Conservation (phyloP, 768 basidiomycete genomes). For the Boletus vinaceobasis region DNA sequence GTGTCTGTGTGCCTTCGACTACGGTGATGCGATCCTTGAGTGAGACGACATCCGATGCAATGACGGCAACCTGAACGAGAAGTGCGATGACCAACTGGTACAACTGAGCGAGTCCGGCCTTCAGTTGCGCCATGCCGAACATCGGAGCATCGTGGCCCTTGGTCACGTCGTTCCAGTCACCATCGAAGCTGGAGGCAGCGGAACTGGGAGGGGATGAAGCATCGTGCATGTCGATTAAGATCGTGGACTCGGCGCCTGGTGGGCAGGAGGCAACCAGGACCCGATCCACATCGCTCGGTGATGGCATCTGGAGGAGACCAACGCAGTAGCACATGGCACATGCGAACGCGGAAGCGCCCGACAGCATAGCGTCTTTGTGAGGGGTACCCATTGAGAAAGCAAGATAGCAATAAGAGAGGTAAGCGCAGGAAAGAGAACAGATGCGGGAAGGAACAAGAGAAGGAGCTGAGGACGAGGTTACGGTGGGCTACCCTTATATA, state of each 20-base stretch:
- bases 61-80: background rate
- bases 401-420: background rate
- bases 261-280: background rate
- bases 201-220: background rate
- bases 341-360: background rate
- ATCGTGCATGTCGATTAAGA: background rate
- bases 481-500: constrained; percentile 3
- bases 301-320: background rate
- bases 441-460: background rate
- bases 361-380: background rate
- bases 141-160: background rate
- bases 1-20: constrained; percentile 7
- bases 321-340: background rate
- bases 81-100: constrained; percentile 5
- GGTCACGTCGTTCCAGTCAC: background rate
- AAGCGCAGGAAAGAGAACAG: background rate
- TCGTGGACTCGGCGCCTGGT: background rate
- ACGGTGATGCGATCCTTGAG: constrained; percentile 18
- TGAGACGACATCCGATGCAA: constrained; percentile 10
- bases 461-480: background rate
- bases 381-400: constrained; percentile 4
- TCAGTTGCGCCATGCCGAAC: constrained; percentile 3
- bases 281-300: background rate
- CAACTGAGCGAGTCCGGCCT: constrained; percentile 3
- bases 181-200: background rate